Conservation (phyloP, 1,139 yeast genomes). For the Sugiyamaella neomexicana region DNA sequence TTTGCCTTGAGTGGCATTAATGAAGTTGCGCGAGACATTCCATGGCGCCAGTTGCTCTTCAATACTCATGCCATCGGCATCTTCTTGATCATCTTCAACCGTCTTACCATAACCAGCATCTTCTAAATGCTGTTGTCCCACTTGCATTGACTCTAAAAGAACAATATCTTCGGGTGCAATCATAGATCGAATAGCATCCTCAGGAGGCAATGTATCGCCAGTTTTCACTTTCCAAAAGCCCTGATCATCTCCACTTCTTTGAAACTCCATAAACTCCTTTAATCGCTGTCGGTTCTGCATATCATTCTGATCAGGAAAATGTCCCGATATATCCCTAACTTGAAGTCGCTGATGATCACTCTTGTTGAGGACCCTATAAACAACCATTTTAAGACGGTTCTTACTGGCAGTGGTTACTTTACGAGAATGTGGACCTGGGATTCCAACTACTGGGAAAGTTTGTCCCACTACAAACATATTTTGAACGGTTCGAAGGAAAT, state of each 20-base stretch:
- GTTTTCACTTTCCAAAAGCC: constrained; percentile 92
- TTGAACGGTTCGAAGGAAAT: constrained; percentile 62
- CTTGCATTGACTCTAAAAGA: constrained; percentile 87
- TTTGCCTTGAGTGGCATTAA: constrained; percentile 92
- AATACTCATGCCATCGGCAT: constrained; percentile 51
- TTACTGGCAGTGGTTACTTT: constrained; percentile 93
- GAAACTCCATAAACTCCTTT: constrained; percentile 98
- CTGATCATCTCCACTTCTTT: constrained; percentile 90
- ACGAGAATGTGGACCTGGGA: constrained; percentile 97
- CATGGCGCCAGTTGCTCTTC: constrained; percentile 93
- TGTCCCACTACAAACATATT: constrained; percentile 88
- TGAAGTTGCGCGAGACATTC: constrained; percentile 87
- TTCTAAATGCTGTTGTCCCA: constrained; percentile 80
- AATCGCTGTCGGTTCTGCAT: constrained; percentile 95
- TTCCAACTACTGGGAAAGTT: constrained; percentile 86
- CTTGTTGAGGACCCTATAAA: constrained; percentile 79
- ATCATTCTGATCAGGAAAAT: constrained; percentile 96
- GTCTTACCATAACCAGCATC: constrained; percentile 62
- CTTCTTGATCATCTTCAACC: constrained; percentile 47
- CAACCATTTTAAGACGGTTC: constrained; percentile 90
- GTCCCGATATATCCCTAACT: constrained; percentile 85
- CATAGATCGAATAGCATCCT: constrained; percentile 79
- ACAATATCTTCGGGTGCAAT: constrained; percentile 91
- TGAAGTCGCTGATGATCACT: constrained; percentile 72
- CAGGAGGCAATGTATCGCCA: constrained; percentile 68